These are phyloP conservation scores for Russula foetens DNA, from an alignment of 768 basidiomycete genomes.

Conservation along the genomic window DNA sequence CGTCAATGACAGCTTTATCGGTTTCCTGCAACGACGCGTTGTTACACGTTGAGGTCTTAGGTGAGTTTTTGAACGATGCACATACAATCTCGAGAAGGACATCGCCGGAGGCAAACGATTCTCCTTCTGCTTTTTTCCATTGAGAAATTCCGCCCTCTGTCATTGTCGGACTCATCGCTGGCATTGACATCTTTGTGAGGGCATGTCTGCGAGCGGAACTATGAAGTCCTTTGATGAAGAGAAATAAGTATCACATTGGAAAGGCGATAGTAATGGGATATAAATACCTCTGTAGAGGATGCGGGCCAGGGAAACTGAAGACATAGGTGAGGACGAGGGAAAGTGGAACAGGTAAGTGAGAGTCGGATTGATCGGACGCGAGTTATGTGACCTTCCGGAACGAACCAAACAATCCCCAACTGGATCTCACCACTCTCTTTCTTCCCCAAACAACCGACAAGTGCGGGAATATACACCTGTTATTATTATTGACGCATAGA, in stretches of 20 bases:
- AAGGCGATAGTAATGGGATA: constrained; percentile 42
- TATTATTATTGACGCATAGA: background rate
- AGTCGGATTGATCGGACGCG: background rate
- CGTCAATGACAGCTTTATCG: constrained; percentile 99
- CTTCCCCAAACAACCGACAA: background rate
- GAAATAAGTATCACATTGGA: constrained; percentile 24
- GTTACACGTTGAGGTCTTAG: constrained; percentile 14
- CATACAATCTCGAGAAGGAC: constrained; percentile 92
- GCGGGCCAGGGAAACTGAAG: constrained; percentile 48
- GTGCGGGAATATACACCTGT: background rate
- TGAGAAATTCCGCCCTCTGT: constrained; percentile 96
- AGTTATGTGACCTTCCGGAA: constrained; percentile 23
- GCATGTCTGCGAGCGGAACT: constrained; percentile 70
- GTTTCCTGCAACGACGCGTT: constrained; percentile 62
- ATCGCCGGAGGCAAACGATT: constrained; percentile 81
- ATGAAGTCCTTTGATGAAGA: constrained; percentile 56
- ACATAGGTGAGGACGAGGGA: constrained; percentile 36
- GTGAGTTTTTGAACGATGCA: constrained; percentile 18
- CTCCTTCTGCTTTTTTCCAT: constrained; percentile 98
- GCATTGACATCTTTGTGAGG: constrained; percentile 87
- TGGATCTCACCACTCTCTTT: background rate
- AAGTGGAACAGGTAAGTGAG: background rate
- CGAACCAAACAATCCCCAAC: constrained; percentile 19
- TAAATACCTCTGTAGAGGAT: constrained; percentile 63
- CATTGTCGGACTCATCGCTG: constrained; percentile 99